A percentile compares a stretch with the other conserved stretches of the same genome.
phyloP scores from a whole-genome alignment of 805 yeast genomes.

The Clavispora vitiphila region DNA sequence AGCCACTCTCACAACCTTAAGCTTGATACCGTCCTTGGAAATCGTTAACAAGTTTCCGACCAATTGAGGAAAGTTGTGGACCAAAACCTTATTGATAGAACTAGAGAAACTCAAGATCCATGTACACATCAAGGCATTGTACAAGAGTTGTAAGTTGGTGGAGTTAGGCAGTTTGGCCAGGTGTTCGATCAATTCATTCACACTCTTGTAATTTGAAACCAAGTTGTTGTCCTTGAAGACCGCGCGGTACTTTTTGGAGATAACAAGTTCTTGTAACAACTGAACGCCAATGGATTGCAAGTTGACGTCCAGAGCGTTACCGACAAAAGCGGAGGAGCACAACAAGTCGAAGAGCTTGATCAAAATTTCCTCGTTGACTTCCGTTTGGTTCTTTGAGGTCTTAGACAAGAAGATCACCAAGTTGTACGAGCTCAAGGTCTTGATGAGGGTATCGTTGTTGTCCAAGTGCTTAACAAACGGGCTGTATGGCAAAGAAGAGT shows the following conservation, averaged over 20 bases:
- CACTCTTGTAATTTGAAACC: constrained; percentile 28
- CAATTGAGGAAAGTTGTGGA: constrained; percentile 49
- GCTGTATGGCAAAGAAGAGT: constrained; percentile 45
- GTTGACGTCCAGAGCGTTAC: constrained; percentile 34
- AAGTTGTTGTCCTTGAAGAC: constrained; percentile 39
- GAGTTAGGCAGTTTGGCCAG: constrained; percentile 34
- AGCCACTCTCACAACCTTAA: constrained; percentile 83
- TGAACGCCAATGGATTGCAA: constrained; percentile 59
- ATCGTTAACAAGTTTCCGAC: constrained; percentile 50
- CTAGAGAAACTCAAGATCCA: constrained; percentile 83
- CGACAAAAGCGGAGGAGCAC: constrained; percentile 25
- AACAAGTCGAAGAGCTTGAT: constrained; percentile 35
- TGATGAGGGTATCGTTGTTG: constrained; percentile 52
- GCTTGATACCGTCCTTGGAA: constrained; percentile 81
- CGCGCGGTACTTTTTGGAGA: constrained; percentile 48
- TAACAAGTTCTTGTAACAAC: constrained; percentile 55
- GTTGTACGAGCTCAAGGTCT: constrained; percentile 51
- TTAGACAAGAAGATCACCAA: constrained; percentile 44
- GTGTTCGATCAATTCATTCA: constrained; percentile 24
- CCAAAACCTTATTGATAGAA: constrained; percentile 43
- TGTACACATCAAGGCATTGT: constrained; percentile 66
- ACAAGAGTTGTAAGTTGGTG: constrained; percentile 72
- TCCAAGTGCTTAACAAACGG: constrained; percentile 51
- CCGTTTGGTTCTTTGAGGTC: constrained; percentile 15
- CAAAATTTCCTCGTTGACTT: constrained; percentile 35